phyloP scores from a whole-genome alignment of 2,329 filamentous ascomycete species.

The Ceratocystiopsis minuta region DNA sequence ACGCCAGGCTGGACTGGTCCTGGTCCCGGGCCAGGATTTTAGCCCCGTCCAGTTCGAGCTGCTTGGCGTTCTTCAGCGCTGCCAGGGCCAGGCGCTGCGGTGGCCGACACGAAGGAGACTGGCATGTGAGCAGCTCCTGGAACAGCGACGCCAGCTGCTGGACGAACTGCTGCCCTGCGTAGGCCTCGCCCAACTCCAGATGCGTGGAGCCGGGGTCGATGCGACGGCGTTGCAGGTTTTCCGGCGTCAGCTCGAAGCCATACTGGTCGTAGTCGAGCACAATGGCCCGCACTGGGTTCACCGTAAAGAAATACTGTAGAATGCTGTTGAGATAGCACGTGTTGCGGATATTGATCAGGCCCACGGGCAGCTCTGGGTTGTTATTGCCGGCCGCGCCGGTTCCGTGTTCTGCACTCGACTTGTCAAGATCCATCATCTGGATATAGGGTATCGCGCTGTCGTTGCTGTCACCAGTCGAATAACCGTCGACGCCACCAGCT shows the following conservation, averaged over 20 bases:
- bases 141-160: slow-evolving; percentile 56
- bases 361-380: slow-evolving; percentile 46
- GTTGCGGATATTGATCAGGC: slow-evolving; percentile 84
- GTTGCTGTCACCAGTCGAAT: too few species aligned
- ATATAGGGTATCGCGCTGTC: too few species aligned
- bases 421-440: too few species aligned
- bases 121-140: slow-evolving; percentile 45
- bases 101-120: slow-evolving; percentile 45
- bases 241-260: slow-evolving; percentile 48
- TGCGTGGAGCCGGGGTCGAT: slow-evolving; percentile 21
- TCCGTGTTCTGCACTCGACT: too few species aligned
- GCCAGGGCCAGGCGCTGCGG: slow-evolving; percentile 63
- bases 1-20: slow-evolving; percentile 1
- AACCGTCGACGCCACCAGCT: too few species aligned
- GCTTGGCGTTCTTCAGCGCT: slow-evolving; percentile 35
- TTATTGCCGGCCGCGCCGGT: too few species aligned
- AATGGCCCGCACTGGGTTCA: slow-evolving; percentile 63
- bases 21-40: slow-evolving; percentile 5
- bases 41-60: slow-evolving; percentile 10
- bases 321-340: slow-evolving; percentile 97
- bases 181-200: slow-evolving; percentile 12
- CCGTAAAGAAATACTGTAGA: slow-evolving; percentile 84
- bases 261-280: slow-evolving; percentile 58
- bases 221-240: slow-evolving; percentile 35
- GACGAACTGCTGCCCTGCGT: slow-evolving; percentile 51